phyloP scores from a whole-genome alignment of 2,329 filamentous ascomycete species.

The Gliomastix tumulicola region DNA sequence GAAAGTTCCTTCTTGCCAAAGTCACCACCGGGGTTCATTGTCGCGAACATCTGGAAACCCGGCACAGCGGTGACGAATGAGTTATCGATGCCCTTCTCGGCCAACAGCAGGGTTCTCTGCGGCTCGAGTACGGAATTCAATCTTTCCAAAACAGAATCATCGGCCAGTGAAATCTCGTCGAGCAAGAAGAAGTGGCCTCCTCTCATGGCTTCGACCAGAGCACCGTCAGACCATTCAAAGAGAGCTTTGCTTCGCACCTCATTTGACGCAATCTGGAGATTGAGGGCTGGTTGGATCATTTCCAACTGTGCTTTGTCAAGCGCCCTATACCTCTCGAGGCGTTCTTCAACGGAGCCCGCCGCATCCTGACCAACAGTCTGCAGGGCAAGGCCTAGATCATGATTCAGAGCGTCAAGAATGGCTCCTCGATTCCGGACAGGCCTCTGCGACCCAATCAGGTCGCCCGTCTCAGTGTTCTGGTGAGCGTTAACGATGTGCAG shows the following conservation, averaged over 20 bases:
- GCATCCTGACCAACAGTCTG: conserved; percentile 27
- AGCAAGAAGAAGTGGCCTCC: conserved; percentile 85
- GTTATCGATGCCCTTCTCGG: conserved; percentile 85
- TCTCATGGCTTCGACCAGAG: conserved; percentile 89
- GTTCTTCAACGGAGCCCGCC: conserved; percentile 39
- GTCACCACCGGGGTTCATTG: conserved; percentile 98
- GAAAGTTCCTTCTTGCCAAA: conserved; percentile 98
- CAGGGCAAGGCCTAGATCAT: conserved; percentile 49
- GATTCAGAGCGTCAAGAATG: conserved; percentile 57
- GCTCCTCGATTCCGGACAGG: conserved; percentile 80
- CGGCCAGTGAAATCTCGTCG: conserved; percentile 94
- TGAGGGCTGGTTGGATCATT: too few relatives aligned
- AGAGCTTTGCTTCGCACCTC: conserved; percentile 68
- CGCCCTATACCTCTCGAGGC: conserved; percentile 49
- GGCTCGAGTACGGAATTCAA: conserved; percentile 95
- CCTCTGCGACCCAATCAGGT: conserved; percentile 91
- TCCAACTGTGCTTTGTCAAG: too few relatives aligned
- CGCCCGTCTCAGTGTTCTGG: conserved; percentile 95
- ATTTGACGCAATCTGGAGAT: conserved; percentile 36
- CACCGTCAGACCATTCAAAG: conserved; percentile 96
- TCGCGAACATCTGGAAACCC: conserved; percentile 93
- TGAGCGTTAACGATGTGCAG: conserved; percentile 94
- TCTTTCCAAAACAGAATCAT: conserved; percentile 93
- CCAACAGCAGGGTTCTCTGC: conserved; percentile 75
- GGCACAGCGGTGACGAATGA: conserved; percentile 68